phyloP scores from a whole-genome alignment of 2,329 filamentous ascomycete species.

The Alternaria atra region DNA sequence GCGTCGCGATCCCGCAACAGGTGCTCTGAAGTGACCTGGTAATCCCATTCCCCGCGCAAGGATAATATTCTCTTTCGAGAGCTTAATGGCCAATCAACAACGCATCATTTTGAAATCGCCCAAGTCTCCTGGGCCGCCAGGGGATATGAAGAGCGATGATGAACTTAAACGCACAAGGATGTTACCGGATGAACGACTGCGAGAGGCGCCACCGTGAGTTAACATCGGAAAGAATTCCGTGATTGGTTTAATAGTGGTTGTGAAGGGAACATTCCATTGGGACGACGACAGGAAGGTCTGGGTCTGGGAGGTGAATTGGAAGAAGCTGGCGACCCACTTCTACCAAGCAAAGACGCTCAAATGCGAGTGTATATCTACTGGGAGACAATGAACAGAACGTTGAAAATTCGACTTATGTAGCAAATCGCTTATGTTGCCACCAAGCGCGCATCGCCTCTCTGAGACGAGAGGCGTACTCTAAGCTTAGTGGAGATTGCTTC shows the following conservation, averaged over 20 bases:
- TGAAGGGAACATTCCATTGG: constrained; percentile 27
- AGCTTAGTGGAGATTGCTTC: constrained; percentile 23
- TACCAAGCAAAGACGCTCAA: constrained; percentile 23
- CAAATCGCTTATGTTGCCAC: too few species aligned
- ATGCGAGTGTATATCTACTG: background rate
- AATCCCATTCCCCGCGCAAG: constrained; percentile 20
- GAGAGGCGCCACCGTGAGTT: constrained; percentile 28
- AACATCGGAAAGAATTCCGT: constrained; percentile 26
- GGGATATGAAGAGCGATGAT: constrained; percentile 17
- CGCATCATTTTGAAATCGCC: constrained; percentile 22
- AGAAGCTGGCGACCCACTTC: constrained; percentile 23
- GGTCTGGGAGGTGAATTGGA: constrained; percentile 35
- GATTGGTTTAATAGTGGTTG: constrained; percentile 17
- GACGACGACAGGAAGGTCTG: constrained; percentile 26
- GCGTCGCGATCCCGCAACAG: constrained; percentile 27
- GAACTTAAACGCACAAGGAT: constrained; percentile 16
- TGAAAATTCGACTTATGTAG: background rate
- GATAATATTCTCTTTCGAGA: constrained; percentile 19
- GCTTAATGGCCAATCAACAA: constrained; percentile 4
- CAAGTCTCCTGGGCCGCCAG: constrained; percentile 5
- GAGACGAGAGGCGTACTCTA: constrained; percentile 1
- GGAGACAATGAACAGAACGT: background rate
- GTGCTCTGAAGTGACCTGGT: constrained; percentile 21
- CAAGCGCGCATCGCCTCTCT: background rate
- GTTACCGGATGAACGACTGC: constrained; percentile 27